Evolutionary conservation across 2,329 filamentous ascomycete species (phyloP).

Genomic region (Graphilbum fragrans): DNA sequence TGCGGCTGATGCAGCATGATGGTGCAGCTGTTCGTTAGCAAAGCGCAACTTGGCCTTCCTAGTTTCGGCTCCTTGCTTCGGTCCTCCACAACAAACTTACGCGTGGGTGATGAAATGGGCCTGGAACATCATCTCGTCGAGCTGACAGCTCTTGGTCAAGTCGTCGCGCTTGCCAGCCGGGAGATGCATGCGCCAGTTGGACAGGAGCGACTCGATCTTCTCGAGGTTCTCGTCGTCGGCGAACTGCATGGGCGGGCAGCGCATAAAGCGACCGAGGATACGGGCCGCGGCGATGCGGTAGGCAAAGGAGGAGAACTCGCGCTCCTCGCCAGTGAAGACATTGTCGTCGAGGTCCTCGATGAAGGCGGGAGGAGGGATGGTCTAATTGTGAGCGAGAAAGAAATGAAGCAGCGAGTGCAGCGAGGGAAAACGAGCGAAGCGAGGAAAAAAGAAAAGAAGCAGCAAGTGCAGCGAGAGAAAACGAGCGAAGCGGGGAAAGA

Average conservation of each 20-base stretch:
- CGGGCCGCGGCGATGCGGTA: slow-evolving; percentile 74
- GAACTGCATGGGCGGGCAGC: slow-evolving; percentile 36
- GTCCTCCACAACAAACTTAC: slow-evolving; percentile 19
- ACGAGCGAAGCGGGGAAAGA: no score
- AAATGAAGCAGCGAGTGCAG: no score
- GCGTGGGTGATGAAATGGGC: slow-evolving; percentile 66
- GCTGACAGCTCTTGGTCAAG: slow-evolving; percentile 53
- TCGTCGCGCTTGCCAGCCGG: slow-evolving; percentile 60
- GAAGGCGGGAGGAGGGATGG: slow-evolving; percentile 45
- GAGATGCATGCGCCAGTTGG: slow-evolving; percentile 71
- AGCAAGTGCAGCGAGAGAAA: no score
- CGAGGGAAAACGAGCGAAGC: no score
- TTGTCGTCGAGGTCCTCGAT: slow-evolving; percentile 65
- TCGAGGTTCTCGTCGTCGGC: slow-evolving; percentile 40
- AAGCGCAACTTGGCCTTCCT: no score
- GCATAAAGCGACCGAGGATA: slow-evolving; percentile 67
- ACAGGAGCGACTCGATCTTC: slow-evolving; percentile 39
- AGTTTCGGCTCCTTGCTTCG: neutral
- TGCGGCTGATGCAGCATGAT: slow-evolving; percentile 72
- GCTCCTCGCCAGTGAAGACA: slow-evolving; percentile 59
- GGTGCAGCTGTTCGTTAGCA: slow-evolving; percentile 32
- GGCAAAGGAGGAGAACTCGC: slow-evolving; percentile 69
- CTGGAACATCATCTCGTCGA: slow-evolving; percentile 88
- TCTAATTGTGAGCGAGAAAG: no score
- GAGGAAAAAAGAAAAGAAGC: no score